Conservation (phyloP, 441 rosid genomes). For the Pelargonium australe region DNA sequence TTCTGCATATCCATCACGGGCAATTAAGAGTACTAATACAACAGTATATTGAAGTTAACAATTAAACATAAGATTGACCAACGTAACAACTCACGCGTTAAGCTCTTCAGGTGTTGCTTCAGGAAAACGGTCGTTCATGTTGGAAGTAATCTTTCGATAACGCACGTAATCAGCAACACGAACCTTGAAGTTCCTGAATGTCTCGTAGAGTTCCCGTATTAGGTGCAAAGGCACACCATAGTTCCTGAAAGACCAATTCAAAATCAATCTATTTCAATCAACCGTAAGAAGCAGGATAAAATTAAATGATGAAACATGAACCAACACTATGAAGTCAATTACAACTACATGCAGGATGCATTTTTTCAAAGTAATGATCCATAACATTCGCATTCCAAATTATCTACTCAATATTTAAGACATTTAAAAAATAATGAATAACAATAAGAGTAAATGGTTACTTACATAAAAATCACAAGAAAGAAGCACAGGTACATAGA, state of each 20-base stretch:
- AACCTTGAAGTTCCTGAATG: conserved; percentile 85
- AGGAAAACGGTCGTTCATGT: conserved; percentile 94
- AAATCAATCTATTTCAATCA: not conserved
- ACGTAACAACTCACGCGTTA: conserved; percentile 46
- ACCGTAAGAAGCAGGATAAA: not conserved
- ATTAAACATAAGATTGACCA: not conserved
- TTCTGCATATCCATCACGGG: conserved; percentile 49
- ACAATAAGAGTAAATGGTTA: conserved; percentile 9
- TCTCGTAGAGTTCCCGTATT: conserved; percentile 91
- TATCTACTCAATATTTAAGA: not conserved
- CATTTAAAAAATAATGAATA: not conserved
- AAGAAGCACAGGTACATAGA: conserved; percentile 95
- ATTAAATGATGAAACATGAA: not conserved
- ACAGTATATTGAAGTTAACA: not conserved
- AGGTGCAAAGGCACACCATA: conserved; percentile 94
- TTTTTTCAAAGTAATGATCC: not conserved
- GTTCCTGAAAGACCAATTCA: conserved; percentile 45
- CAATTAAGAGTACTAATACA: conserved; percentile 19
- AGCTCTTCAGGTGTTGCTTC: conserved; percentile 96
- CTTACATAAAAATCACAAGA: conserved; percentile 89
- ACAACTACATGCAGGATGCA: not conserved
- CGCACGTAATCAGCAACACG: conserved; percentile 94
- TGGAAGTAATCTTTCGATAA: conserved; percentile 82
- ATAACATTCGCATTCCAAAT: not conserved
- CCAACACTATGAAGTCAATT: not conserved